Evolutionary conservation across 345 rosid genomes (phyloP), one percentile per base, ranked within the genome.

Genomic region (Eucalyptus albens): DNA sequence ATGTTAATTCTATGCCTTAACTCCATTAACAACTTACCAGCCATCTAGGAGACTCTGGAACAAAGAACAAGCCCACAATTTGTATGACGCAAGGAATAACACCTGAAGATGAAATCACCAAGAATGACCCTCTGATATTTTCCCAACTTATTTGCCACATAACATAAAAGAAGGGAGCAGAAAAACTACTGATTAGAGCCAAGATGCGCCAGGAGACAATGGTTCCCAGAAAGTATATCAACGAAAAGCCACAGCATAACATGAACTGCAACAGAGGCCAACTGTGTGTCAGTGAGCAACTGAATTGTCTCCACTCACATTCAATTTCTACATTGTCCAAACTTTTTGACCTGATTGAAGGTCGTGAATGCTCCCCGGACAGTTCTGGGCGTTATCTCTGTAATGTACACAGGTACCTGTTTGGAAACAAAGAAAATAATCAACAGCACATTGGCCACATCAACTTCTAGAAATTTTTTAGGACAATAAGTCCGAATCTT

Each of bases 11-110:
- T 19, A 11, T 40, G 14, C 45, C 45, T 72, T 44, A 50, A 86
- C 60, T 17, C 27, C 26, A 37, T 44, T 21, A 21, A 37, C 37
- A 29, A 88, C 94, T 89, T 59, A 93, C 92, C 91, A 91, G 86
- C 96, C 95, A 94, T 94, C 94, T 89, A 5, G 94, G 95, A 87
- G 96, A 93, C 77, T 92, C 95, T 1, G 96, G 95, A 90, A 92
- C 90, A 91, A 89, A 94, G 86, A 91, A 91, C 8, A 93, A 31
- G 37, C 94, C 91, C 26, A 91, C 9, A 29, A 93, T 42, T 37
- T 91, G 93, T 50, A 92, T 15, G 47, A 91, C 85, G 50, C 90
- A 90, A 33, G 94, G 92, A 87, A 92, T 82, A 44, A 33, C 12
- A 67, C 91, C 96, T 94, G 93, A 89, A 51, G 86, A 51, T 26